Percentiles rank a stretch among this genome's conserved stretches.
Evolutionary conservation across 2,329 filamentous ascomycete species (phyloP).

Genomic region (Fusarium albosuccineum): DNA sequence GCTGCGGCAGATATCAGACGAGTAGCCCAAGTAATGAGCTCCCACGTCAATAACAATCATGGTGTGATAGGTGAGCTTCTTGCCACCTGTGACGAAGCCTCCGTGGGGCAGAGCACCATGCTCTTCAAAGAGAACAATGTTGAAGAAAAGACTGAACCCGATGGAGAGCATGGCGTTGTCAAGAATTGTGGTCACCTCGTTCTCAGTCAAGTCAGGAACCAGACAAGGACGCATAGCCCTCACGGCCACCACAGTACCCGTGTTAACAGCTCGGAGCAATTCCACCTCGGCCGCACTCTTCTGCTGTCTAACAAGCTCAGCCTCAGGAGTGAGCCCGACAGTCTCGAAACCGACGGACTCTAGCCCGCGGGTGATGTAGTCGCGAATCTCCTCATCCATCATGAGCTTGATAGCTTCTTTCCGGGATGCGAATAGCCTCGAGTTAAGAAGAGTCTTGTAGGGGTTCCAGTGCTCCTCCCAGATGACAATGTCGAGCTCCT

Average conservation of each 20-base stretch:
- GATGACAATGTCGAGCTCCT: slow-evolving; percentile 65
- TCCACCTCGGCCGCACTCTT: slow-evolving; percentile 69
- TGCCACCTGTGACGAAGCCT: slow-evolving; percentile 64
- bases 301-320: slow-evolving; percentile 69
- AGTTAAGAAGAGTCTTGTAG: slow-evolving; percentile 65
- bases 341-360: slow-evolving; percentile 67
- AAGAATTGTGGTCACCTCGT: slow-evolving; percentile 67
- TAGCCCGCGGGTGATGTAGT: slow-evolving; percentile 72
- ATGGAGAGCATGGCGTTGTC: slow-evolving; percentile 67
- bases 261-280: slow-evolving; percentile 72
- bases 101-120: slow-evolving; percentile 67
- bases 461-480: slow-evolving; percentile 77
- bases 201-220: slow-evolving; percentile 68
- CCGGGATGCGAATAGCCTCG: slow-evolving; percentile 53
- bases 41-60: slow-evolving; percentile 75
- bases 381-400: slow-evolving; percentile 74
- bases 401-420: slow-evolving; percentile 59
- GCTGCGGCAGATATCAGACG: slow-evolving; percentile 73
- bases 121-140: slow-evolving; percentile 73
- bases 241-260: slow-evolving; percentile 72
- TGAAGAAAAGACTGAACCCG: slow-evolving; percentile 70
- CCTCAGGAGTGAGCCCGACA: slow-evolving; percentile 64
- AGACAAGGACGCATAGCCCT: slow-evolving; percentile 68
- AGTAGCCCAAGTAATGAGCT: slow-evolving; percentile 72
- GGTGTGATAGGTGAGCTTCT: slow-evolving; percentile 64